These are phyloP conservation scores for Bipolaris oryzae DNA, from an alignment of 2,329 filamentous ascomycete genomes.

Conservation along the genomic window DNA sequence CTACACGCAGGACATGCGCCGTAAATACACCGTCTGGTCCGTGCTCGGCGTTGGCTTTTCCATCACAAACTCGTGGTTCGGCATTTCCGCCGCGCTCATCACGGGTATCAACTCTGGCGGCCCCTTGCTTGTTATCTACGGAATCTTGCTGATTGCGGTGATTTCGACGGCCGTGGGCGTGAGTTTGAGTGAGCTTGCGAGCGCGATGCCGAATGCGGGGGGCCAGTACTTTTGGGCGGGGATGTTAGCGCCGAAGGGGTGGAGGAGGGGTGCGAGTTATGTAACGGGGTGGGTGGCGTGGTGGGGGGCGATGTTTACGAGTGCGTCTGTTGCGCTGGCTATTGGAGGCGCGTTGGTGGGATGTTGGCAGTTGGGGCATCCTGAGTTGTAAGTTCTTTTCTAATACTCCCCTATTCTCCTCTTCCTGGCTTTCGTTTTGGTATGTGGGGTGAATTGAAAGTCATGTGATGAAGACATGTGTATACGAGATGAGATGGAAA, in stretches of 20 bases:
- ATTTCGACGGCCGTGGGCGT: slow-evolving; percentile 56
- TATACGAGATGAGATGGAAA: background rate
- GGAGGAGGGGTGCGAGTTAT: slow-evolving; percentile 55
- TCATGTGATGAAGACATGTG: too few relatives aligned
- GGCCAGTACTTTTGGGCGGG: slow-evolving; percentile 61
- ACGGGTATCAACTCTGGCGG: slow-evolving; percentile 60
- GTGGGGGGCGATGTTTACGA: slow-evolving; percentile 61
- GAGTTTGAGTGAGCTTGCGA: slow-evolving; percentile 56
- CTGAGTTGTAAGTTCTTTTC: slow-evolving; percentile 54
- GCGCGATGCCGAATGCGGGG: slow-evolving; percentile 58
- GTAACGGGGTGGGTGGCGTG: slow-evolving; percentile 60
- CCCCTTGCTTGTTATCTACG: slow-evolving; percentile 57
- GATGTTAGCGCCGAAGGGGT: slow-evolving; percentile 55
- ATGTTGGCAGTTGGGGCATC: slow-evolving; percentile 59
- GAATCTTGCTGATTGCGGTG: slow-evolving; percentile 55
- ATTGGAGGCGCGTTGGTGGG: slow-evolving; percentile 57
- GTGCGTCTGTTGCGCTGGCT: slow-evolving; percentile 58
- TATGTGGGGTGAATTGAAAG: too few relatives aligned
- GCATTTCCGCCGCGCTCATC: slow-evolving; percentile 56
- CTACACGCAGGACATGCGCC: slow-evolving; percentile 55
- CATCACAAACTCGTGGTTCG: slow-evolving; percentile 60
- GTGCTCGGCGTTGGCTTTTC: slow-evolving; percentile 59
- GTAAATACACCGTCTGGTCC: slow-evolving; percentile 58
- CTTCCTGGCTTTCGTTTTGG: too few relatives aligned
- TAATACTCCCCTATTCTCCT: background rate